Evolutionary conservation across 202 grass and related monocot genomes (phyloP).

Genomic region (Musa balbisiana): DNA sequence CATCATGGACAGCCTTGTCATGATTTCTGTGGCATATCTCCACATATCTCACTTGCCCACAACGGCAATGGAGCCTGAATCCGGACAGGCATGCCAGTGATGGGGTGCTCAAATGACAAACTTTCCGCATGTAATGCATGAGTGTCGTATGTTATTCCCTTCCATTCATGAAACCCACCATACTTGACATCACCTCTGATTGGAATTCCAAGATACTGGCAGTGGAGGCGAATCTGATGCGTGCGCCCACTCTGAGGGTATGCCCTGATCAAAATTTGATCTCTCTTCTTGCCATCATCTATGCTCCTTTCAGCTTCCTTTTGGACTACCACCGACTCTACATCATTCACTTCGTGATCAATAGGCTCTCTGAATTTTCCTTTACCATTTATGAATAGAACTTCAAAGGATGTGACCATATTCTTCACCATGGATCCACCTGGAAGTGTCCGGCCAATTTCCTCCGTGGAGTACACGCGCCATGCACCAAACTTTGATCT

Average conservation of each 20-base stretch:
- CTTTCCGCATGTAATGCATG: conserved; percentile 77
- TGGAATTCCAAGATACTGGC: conserved; percentile 68
- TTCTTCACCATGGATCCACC: conserved; percentile 61
- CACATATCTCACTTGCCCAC: conserved; percentile 46
- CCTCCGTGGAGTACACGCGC: conserved; percentile 56
- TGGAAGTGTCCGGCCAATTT: conserved; percentile 49
- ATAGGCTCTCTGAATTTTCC: conserved; percentile 40
- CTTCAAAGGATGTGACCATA: conserved; percentile 73
- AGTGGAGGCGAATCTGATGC: conserved; percentile 87
- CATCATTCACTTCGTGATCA: conserved; percentile 24
- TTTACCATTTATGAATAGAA: conserved; percentile 42
- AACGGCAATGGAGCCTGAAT: conserved; percentile 52
- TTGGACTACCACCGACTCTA: conserved; percentile 36
- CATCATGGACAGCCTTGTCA: too few species aligned
- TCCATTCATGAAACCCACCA: conserved; percentile 58
- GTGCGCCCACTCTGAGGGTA: conserved; percentile 84
- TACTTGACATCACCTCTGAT: conserved; percentile 94
- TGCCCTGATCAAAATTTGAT: conserved; percentile 60
- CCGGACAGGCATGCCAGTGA: conserved; percentile 42
- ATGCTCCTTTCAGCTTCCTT: conserved; percentile 24
- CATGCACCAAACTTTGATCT: conserved; percentile 78
- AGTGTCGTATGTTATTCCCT: conserved; percentile 43
- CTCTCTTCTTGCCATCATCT: conserved; percentile 19
- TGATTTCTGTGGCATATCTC: not conserved
- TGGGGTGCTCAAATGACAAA: conserved; percentile 63